Base-by-base conservation (phyloP, 2,329 filamentous ascomycete genomes). In the Arthroderma uncinatum region DNA sequence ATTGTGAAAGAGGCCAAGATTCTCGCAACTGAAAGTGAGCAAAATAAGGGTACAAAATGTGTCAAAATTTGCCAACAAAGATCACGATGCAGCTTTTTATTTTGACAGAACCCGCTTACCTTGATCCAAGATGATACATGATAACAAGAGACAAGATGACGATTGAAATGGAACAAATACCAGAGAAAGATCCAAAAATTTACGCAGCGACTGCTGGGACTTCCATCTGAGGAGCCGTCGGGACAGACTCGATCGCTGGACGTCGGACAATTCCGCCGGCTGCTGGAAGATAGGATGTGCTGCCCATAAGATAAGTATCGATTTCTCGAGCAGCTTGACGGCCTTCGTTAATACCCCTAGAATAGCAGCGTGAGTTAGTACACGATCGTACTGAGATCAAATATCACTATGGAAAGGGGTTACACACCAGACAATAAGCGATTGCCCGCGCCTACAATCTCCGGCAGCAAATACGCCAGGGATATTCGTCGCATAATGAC, bases 261-360 rank as follows among this genome's bases (percentile, higher is more conserved):
- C 84, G 84, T 78, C 92, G 93, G 63, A 95, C 80, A 64, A 97
- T 95, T 70, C 92, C 92, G 69, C 92, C 92, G 34, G 91, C 95
- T 57, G 95, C 87, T 8, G 92, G 92, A 52, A 97, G 81, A 67
- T 81, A 82, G 58, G 87, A 91, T 68, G 82, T 78, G 56, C 76
- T 81, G 61, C 86, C 82, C 73, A 87, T 88, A 47, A 97, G 85
- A 79, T 83, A 95, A 55, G 89, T 73, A 71, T 97, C 92, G 57
- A 96, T 87, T 73, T 97, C 91, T 61, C 92, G 87, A 66, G 92
- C 92, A 65, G 87, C 86, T 77, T 93, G 88, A 65, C 92, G 87
- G 67, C 92, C 92, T 76, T 97, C 92, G 70, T 97, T 97, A 78
- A 97, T 97, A 70, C 91, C 92, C 86, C 84, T 87, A 62, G 16